Evolutionary conservation across 805 yeast genomes (phyloP), one percentile per base, ranked within the genome.

Genomic region (Saturnispora galanensis): DNA sequence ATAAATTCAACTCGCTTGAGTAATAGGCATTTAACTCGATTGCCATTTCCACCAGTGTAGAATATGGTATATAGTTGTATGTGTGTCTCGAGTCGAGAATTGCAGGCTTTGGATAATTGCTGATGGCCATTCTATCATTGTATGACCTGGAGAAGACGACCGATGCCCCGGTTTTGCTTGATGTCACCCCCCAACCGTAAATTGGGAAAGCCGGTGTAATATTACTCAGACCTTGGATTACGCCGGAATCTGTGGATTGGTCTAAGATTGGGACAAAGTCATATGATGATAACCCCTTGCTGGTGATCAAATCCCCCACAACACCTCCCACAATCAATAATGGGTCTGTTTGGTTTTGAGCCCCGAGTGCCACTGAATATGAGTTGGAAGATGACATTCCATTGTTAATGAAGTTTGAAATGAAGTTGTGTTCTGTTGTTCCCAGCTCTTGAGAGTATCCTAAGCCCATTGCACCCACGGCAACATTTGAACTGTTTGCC

Each of bases 1-100:
- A 84, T 13, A 70, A 54, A 18, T 64, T 65, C 6, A 67, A 54
- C 5, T 66, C 64, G 4, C 62, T 57, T 3, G 73, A 69, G 56
- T 75, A 84, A 50, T 69, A 73, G 0, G 90, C 90, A 54, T 79
- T 79, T 34, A 80, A 63, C 59, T 84, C 89, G 21, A 82, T 67
- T 0, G 89, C 86, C 29, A 84, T 60, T 51, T 74, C 75, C 41
- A 83, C 67, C 35, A 84, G 64, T 5, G 75, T 56, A 38, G 72
- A 70, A 35, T 71, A 61, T 0, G 90, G 90, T 31, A 84, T 57
- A 55, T 65, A 72, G 28, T 68, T 68, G 56, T 61, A 73, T 10
- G 59, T 49, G 35, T 70, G 64, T 45, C 85, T 66, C 1, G 84
- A 64, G 55, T 82, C 87, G 16, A 83, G 55, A 4, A 81, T 44